A percentile compares a stretch with the other conserved stretches of the same genome.
These are phyloP conservation scores for Vitis hybrid DNA, from an alignment of 177 flowering plant species.

Conservation along the genomic window DNA sequence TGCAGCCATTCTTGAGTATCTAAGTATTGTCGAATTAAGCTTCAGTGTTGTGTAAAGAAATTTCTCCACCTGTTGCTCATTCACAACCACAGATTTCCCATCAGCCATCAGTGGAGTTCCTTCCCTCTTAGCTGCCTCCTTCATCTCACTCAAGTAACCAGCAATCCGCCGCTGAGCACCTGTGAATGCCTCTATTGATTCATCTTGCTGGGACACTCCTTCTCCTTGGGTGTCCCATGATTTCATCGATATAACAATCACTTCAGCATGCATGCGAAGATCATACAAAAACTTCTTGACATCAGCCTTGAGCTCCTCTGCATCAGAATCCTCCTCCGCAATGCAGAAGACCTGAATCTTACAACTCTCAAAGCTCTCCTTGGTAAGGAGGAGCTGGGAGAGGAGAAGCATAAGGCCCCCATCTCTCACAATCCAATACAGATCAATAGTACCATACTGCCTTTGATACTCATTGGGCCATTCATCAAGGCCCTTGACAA, in stretches of 20 bases:
- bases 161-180: slow-evolving; percentile 65
- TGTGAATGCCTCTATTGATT: slow-evolving; percentile 77
- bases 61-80: slow-evolving; percentile 88
- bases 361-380: slow-evolving; percentile 92
- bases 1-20: slow-evolving; percentile 93
- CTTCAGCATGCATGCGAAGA: slow-evolving; percentile 95
- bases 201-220: slow-evolving; percentile 63
- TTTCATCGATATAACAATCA: slow-evolving; percentile 83
- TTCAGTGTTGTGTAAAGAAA: slow-evolving; percentile 82
- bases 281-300: slow-evolving; percentile 90
- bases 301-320: slow-evolving; percentile 80
- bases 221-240: slow-evolving; percentile 76
- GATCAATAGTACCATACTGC: slow-evolving; percentile 88
- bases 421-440: slow-evolving; percentile 96
- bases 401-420: slow-evolving; percentile 98
- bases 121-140: slow-evolving; percentile 43
- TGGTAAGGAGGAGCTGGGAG: slow-evolving; percentile 89
- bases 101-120: slow-evolving; percentile 65
- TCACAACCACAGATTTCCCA: slow-evolving; percentile 67
- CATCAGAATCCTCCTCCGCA: slow-evolving; percentile 91
- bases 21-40: slow-evolving; percentile 78
- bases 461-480: slow-evolving; percentile 96
- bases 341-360: slow-evolving; percentile 97
- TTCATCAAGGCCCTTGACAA: slow-evolving; percentile 93
- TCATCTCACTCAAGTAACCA: slow-evolving; percentile 55